Evolutionary conservation across 2,329 filamentous ascomycete species (phyloP), one percentile per base, ranked within the genome.

Genomic region (Talaromyces sp.): DNA sequence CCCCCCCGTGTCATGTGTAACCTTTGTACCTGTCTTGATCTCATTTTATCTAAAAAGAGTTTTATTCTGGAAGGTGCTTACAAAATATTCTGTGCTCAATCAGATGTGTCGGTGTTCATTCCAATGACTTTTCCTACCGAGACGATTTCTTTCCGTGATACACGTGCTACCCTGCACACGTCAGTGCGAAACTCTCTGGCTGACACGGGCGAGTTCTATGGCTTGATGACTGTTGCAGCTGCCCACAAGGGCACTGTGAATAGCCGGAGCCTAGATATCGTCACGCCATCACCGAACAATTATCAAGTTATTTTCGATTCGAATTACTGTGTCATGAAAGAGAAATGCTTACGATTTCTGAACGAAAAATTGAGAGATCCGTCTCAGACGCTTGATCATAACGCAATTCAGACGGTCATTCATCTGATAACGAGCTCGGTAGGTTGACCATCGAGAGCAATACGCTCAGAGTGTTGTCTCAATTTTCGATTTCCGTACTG

Each of bases 261-360:
- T 21, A 67, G 68, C 19, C 62, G 65, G 48, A 66, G 69, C 56
- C 61, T 63, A 43, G 68, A 68, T 59, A 57, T 67, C 3, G 63
- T 65, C n/a, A 61, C 64, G 10, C 64, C 63, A 3, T 56, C 61
- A 19, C 56, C 55, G 35, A 57, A 61, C 46, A 60, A 66, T 26
- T 59, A 65, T 27, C 64, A 62, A 11, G 62, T 69, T 21, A 64
- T 69, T 21, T 63, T 66, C 27, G 72, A 77, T 43, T 63, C 67
- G n/a, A 73, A 75, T 43, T 75, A 75, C 50, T 74, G 71, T 64
- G 63, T 70, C 29, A 74, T 75, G 69, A 76, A 76, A 60, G 70
- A 66, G 14, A 70, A 69, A 62, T 71, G 71, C 43, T 72, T 73
- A 52, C 67, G 53, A 46, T 69, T 70, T 60, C 72, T 73, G 68